Evolutionary conservation across 257 asterid species (phyloP).

Genomic region (Fraxinus anomala): DNA sequence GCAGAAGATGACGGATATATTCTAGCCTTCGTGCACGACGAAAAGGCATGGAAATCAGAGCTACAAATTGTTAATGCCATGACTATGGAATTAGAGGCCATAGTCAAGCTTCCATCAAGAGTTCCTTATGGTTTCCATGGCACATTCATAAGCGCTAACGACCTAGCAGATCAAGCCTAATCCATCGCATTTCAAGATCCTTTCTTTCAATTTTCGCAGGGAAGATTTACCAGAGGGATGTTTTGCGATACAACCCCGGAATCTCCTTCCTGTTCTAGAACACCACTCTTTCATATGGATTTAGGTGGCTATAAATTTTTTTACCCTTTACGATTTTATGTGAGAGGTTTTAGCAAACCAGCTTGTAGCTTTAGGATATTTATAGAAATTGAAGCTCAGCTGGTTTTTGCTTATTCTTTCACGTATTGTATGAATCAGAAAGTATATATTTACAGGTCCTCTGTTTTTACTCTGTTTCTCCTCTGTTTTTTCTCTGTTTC

Average conservation of each 20-base stretch:
- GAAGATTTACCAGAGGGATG: constrained; percentile 88
- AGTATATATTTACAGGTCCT: constrained; percentile 27
- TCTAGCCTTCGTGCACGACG: constrained; percentile 81
- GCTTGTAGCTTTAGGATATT: constrained; percentile 87
- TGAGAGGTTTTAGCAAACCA: constrained; percentile 60
- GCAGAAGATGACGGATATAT: constrained; percentile 79
- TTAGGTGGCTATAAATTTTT: constrained; percentile 24
- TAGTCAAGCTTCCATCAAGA: constrained; percentile 23
- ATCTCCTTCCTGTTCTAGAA: constrained; percentile 34
- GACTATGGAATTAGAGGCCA: constrained; percentile 38
- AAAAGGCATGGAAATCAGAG: constrained; percentile 70
- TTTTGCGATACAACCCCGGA: constrained; percentile 83
- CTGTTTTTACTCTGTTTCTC: constrained; percentile 39
- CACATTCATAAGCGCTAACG: constrained; percentile 20
- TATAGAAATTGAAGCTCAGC: constrained; percentile 89
- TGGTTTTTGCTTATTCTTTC: constrained; percentile 63
- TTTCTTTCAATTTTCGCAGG: constrained; percentile 10
- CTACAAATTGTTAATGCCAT: constrained; percentile 73
- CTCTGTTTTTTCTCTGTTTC: neutral
- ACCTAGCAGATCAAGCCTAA: constrained; percentile 20
- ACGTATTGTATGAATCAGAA: constrained; percentile 32
- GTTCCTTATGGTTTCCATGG: constrained; percentile 35
- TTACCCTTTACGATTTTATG: constrained; percentile 25
- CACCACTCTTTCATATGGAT: constrained; percentile 25
- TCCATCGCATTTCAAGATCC: neutral